Base-by-base conservation (phyloP, 495 filamentous ascomycete species). In the Xylaria venustula region DNA sequence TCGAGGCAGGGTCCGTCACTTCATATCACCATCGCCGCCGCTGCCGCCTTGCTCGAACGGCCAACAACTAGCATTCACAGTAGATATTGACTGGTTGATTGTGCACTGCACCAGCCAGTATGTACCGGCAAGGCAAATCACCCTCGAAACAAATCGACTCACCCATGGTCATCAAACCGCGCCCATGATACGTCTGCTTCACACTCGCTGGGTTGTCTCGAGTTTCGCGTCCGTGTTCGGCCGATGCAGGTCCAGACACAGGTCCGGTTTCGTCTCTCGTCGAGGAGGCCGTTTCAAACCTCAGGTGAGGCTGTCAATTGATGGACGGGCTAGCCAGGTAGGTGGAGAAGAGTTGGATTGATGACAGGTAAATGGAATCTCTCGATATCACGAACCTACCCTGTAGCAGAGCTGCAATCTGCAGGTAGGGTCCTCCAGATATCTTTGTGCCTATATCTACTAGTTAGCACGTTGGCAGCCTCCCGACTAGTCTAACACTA, bases 141-240 rank as follows among this genome's bases (percentile, higher is more conserved):
- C 45, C 50, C 23, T 48, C 53, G 25, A 52, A 61, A 22, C 25
- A 41, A n/a, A 34, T n/a, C n/a, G n/a, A 71, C 69, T 69, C 55
- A 71, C 69, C 69, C 69, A 71, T 71, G 56, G 58, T 67, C 58
- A 63, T 61, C 67, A 42, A 50, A 58, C 54, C 58, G 61, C 63
- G 69, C 64, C 69, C 69, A 71, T 71, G 66, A 67, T 67, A 65
- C 44, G 50, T 58, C 56, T 26, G 30, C 57, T 60, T 36, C 41
- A 25, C 15, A 40, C 48, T 51, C 48, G 65, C 42, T 49, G 23
- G 45, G 40, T 17, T 36, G 32, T 37, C 57, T 58, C 46, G 23
- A 44, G 37, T n/a, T 50, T 15, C 23, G 55, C 20, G 36, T 51
- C 36, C 2, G 53, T 17, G 53, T 42, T 20, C 42, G 42, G 42